Percentiles rank a stretch among this genome's conserved stretches.
Conservation (phyloP, 2,329 filamentous ascomycete genomes). For the Nannizzia gypsea region DNA sequence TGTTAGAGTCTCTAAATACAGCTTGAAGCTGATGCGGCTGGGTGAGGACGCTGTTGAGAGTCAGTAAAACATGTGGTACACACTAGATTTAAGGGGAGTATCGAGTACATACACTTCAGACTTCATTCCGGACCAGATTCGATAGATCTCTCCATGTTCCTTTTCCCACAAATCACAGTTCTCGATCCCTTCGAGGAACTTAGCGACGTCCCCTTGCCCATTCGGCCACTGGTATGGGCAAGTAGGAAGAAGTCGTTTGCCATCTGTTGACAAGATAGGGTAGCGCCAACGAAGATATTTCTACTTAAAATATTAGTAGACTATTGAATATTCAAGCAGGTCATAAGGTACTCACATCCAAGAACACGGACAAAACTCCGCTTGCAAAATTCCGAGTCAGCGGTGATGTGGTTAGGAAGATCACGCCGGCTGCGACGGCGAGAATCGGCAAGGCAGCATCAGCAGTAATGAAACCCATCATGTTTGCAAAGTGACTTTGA, state of each 20-base stretch:
- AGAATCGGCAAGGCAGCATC: not conserved
- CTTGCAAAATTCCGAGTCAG: not conserved
- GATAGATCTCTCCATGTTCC: conserved; percentile 5
- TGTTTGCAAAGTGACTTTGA: not conserved
- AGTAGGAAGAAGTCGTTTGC: not conserved
- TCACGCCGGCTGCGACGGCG: not conserved
- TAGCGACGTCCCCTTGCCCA: conserved; percentile 4
- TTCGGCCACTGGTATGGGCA: conserved; percentile 3
- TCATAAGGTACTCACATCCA: not conserved
- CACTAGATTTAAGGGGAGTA: no score
- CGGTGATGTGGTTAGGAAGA: not conserved
- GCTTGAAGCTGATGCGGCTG: conserved; percentile 25
- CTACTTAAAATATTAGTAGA: not conserved
- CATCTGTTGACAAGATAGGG: not conserved
- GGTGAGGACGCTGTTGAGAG: conserved; percentile 26
- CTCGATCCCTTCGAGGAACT: not conserved
- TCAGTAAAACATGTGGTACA: not conserved
- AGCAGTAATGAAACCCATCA: not conserved
- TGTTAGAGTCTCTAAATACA: conserved; percentile 36
- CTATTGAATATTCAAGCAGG: no score
- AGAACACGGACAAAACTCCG: not conserved
- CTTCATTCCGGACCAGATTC: conserved; percentile 4
- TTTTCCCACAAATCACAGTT: conserved; percentile 5
- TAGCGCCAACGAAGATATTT: not conserved
- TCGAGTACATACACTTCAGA: conserved; percentile 1